phyloP scores from a whole-genome alignment of 305 asterid genomes.

The Plantago coronopus region DNA sequence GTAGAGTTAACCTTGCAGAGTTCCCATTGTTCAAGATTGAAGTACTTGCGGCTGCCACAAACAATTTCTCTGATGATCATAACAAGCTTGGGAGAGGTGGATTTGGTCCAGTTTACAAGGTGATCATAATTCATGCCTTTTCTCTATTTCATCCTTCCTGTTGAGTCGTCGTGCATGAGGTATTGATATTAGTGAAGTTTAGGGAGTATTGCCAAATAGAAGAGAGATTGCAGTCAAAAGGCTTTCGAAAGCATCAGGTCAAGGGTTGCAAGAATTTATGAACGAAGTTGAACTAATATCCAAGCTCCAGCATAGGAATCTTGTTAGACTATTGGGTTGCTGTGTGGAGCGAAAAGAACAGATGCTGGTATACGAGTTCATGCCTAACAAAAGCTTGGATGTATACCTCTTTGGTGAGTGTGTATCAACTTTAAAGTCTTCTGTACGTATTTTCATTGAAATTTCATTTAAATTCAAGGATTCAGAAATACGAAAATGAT shows the following conservation, averaged over 20 bases:
- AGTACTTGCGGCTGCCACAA: slow-evolving; percentile 30
- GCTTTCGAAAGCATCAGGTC: slow-evolving; percentile 34
- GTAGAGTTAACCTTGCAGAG: slow-evolving; percentile 33
- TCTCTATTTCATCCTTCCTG: background rate
- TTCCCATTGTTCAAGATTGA: slow-evolving; percentile 33
- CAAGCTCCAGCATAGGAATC: slow-evolving; percentile 43
- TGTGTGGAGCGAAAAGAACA: slow-evolving; percentile 44
- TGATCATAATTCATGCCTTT: background rate
- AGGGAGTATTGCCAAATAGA: slow-evolving; percentile 34
- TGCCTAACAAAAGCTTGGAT: slow-evolving; percentile 12
- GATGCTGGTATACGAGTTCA: slow-evolving; percentile 41
- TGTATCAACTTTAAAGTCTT: too few species aligned
- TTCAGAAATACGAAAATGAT: too few species aligned
- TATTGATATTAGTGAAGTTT: background rate
- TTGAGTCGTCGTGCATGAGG: background rate
- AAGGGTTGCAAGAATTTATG: slow-evolving; percentile 43
- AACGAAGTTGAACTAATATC: slow-evolving; percentile 45
- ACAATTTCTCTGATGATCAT: slow-evolving; percentile 21
- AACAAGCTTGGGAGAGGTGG: slow-evolving; percentile 50
- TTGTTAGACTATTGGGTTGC: slow-evolving; percentile 46
- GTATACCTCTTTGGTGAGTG: too few species aligned
- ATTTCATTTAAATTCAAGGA: too few species aligned
- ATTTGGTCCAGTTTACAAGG: slow-evolving; percentile 52
- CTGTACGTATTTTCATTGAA: too few species aligned
- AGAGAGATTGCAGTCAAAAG: slow-evolving; percentile 45